phyloP scores from a whole-genome alignment of 768 basidiomycete species.

The Rhodotorula graminis region DNA sequence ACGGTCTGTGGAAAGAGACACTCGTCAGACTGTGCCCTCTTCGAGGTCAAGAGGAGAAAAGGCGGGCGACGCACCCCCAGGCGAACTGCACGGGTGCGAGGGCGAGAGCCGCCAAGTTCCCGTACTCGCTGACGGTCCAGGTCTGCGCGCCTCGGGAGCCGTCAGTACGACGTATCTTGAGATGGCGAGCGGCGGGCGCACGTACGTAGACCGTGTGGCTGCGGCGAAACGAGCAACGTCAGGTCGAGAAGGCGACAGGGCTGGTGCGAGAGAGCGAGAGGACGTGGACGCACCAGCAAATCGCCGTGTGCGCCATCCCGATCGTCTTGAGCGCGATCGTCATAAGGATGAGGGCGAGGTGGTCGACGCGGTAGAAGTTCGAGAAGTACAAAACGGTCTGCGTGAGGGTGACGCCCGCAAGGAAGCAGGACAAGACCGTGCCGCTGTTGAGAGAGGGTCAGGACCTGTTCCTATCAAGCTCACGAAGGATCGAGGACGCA shows the following conservation, averaged over 20 bases:
- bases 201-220: constrained; percentile 10
- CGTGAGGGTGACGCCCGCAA: constrained; percentile 6
- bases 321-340: not conserved
- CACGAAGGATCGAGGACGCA: no score
- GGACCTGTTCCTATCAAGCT: no score
- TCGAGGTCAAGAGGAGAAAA: no score
- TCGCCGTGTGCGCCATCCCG: constrained; percentile 1
- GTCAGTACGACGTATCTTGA: no score
- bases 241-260: no score
- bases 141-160: no score
- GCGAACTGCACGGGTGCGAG: not conserved
- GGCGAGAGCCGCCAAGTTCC: not conserved
- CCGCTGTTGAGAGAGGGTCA: constrained; percentile 4
- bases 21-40: no score
- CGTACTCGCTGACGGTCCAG: constrained; percentile 13
- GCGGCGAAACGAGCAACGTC: no score
- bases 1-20: no score
- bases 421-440: constrained; percentile 6
- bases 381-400: not conserved
- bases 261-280: no score
- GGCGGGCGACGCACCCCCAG: no score
- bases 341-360: not conserved
- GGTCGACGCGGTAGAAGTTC: not conserved
- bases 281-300: not conserved
- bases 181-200: no score